Percentiles rank a stretch among this genome's conserved stretches.
Conservation (phyloP, 2,329 filamentous ascomycete species). For the Raffaelea ambrosiae region DNA sequence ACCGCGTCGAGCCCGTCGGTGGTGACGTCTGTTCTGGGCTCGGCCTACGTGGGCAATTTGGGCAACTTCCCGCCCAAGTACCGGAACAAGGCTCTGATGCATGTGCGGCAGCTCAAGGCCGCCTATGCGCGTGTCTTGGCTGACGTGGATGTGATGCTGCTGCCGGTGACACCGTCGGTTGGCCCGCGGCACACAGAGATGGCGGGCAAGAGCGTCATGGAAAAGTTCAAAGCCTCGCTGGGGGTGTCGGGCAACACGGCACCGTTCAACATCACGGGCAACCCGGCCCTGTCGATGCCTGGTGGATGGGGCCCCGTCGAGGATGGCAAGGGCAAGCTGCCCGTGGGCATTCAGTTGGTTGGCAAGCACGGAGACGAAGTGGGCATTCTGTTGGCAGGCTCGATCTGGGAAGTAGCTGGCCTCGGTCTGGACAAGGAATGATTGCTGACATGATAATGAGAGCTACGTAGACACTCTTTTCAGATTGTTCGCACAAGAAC, state of each 20-base stretch:
- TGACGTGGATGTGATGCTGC: conserved; percentile 37
- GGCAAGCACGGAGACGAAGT: conserved; percentile 20
- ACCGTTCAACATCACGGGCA: conserved; percentile 41
- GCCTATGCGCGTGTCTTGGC: conserved; percentile 36
- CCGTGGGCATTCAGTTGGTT: conserved; percentile 23
- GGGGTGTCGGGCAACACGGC: conserved; percentile 35
- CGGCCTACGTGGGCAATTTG: conserved; percentile 19
- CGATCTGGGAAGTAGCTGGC: conserved; percentile 22
- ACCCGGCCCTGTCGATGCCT: conserved; percentile 39
- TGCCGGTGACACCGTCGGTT: conserved; percentile 36
- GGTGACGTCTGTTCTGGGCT: conserved; percentile 32
- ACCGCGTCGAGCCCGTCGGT: conserved; percentile 34
- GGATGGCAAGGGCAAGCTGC: conserved; percentile 15
- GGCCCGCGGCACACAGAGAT: conserved; percentile 29
- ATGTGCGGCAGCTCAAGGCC: conserved; percentile 34
- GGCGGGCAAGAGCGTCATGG: conserved; percentile 22
- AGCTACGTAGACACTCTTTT: no score
- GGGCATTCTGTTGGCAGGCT: conserved; percentile 19
- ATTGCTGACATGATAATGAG: no score
- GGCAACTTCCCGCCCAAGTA: conserved; percentile 19
- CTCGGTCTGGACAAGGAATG: conserved; percentile 14
- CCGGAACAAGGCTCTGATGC: conserved; percentile 35
- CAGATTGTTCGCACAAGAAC: no score
- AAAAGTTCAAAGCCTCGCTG: conserved; percentile 33
- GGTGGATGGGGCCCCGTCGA: conserved; percentile 22